Base-by-base conservation (phyloP, 305 asterid species). In the Caryopteris hybrid region DNA sequence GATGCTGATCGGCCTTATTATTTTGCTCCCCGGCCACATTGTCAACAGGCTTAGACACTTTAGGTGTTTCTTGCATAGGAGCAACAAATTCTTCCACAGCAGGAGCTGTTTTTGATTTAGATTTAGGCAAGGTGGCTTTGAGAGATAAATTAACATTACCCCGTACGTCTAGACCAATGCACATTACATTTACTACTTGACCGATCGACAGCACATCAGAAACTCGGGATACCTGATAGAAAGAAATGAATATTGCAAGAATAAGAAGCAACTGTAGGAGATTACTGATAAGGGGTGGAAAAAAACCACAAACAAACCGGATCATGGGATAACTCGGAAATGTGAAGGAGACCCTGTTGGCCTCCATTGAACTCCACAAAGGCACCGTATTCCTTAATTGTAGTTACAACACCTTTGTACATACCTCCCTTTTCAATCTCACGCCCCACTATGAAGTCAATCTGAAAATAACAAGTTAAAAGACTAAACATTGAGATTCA, bases 301-400 rank as follows among this genome's bases (percentile, higher is more conserved):
- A 31, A 75, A 6, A 31, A 10, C 29, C 6, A 5, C 10, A 27
- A 22, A 64, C 66, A 33, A 46, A 94, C 99, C 74, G 90, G 92
- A 68, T 89, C 88, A 62, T 85, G 89, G 45, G 99, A 86, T 73
- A 94, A 80, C 78, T 94, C 96, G 14, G 99, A 94, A 74, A 94
- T 78, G 83, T 94, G 99, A 51, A 94, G 85, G 57, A 94, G 97
- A 48, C 96, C 99, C 53, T 85, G 96, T 81, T 91, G 96, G 71
- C 99, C 99, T 54, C 96, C 99, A 79, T 84, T 91, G 81, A 94
- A 85, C 83, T 94, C 99, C 76, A 94, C 93, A 76, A 94, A 94
- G 53, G 97, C 99, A 22, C 99, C 99, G 42, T 91, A 94, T 78
- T 94, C 99, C 83, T 94, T 91, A 47, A 91, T 79, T 59, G 99